Evolutionary conservation across 1,284 basidiomycete genomes (phyloP).

Genomic region (Porodaedalea pini): DNA sequence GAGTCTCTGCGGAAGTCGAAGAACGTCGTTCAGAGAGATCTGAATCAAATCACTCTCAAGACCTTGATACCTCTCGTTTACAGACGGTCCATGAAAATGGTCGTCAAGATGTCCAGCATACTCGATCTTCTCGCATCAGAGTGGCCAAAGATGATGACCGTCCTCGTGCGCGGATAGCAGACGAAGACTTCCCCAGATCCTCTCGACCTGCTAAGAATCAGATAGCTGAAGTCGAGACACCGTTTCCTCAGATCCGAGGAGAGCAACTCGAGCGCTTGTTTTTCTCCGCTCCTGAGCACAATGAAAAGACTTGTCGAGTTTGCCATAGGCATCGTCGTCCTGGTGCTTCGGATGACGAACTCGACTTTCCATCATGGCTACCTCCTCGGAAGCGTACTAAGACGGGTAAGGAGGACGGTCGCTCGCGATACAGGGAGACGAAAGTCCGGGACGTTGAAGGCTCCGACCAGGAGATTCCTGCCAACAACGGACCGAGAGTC

Average conservation of each 20-base stretch:
- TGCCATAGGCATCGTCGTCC: constrained; percentile 49
- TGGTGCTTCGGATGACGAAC: constrained; percentile 22
- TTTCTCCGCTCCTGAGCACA: constrained; percentile 73
- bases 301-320: constrained; percentile 60
- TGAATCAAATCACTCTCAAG: constrained; percentile 8
- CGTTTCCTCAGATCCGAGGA: constrained; percentile 80
- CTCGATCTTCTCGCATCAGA: not conserved
- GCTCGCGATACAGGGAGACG: constrained; percentile 17
- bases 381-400: constrained; percentile 21
- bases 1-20: constrained; percentile 54
- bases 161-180: constrained; percentile 11
- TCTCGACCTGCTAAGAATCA: constrained; percentile 25
- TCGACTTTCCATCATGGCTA: constrained; percentile 28
- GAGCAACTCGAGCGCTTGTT: constrained; percentile 73
- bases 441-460: constrained; percentile 34
- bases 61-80: not conserved
- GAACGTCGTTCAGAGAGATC: constrained; percentile 53
- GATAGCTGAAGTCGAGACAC: constrained; percentile 36
- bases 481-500: constrained; percentile 31
- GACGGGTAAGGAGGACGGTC: constrained; percentile 15
- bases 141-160: not conserved
- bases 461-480: constrained; percentile 36
- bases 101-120: not conserved
- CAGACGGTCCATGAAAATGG: not conserved
- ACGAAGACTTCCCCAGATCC: constrained; percentile 11